Percentiles rank a stretch among this genome's conserved stretches.
Evolutionary conservation across 306 rosid genomes (phyloP).

Genomic region (Styphnolobium japonicum): DNA sequence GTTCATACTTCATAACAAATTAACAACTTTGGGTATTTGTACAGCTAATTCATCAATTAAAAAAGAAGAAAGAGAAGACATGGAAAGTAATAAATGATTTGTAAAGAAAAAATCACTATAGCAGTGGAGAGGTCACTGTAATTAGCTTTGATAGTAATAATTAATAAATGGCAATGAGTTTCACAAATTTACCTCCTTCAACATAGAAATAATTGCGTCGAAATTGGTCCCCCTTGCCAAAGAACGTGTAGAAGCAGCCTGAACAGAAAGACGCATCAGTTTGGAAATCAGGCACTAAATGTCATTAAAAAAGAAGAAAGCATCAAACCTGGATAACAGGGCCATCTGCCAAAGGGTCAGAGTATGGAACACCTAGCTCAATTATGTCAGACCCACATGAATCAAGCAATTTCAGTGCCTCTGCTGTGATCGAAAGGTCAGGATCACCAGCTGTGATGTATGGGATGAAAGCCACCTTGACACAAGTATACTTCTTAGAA

Average conservation of each 20-base stretch:
- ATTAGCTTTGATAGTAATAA: background rate
- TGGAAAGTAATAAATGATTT: background rate
- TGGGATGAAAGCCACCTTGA: conserved; percentile 86
- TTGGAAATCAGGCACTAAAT: conserved; percentile 17
- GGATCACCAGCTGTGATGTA: conserved; percentile 97
- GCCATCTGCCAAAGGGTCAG: conserved; percentile 98
- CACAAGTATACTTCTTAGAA: conserved; percentile 29
- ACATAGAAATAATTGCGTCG: conserved; percentile 66
- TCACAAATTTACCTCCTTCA: conserved; percentile 72
- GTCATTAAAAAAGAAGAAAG: background rate
- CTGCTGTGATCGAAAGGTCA: conserved; percentile 82
- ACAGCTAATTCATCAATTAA: background rate
- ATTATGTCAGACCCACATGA: conserved; percentile 88
- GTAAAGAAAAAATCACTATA: background rate
- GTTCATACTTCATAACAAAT: conserved; percentile 6
- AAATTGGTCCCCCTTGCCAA: conserved; percentile 80
- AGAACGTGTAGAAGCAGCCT: conserved; percentile 96
- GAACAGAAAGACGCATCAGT: conserved; percentile 29
- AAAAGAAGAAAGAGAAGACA: background rate
- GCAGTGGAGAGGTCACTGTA: background rate
- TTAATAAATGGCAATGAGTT: conserved; percentile 13
- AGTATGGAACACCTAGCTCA: conserved; percentile 89
- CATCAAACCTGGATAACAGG: conserved; percentile 89
- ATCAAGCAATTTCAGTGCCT: conserved; percentile 88
- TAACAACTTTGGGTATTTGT: conserved; percentile 7